Evolutionary conservation across 2,329 filamentous ascomycete genomes (phyloP).

Genomic region (Aspergillus latus): DNA sequence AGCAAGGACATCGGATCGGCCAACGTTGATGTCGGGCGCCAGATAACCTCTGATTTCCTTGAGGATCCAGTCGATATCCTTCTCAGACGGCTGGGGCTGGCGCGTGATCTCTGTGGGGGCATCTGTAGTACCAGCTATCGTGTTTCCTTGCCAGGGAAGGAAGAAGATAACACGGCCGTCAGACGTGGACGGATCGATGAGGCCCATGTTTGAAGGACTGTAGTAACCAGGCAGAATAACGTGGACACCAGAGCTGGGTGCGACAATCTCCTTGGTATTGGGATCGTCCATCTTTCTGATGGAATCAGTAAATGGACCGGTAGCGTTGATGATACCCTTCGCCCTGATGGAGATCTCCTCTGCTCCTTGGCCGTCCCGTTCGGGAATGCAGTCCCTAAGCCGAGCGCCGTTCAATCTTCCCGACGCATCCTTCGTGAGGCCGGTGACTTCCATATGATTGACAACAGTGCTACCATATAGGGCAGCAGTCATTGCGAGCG

Average conservation of each 20-base stretch:
- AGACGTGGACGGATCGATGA: slow-evolving; percentile 82
- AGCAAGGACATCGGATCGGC: slow-evolving; percentile 81
- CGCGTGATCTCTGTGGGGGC: slow-evolving; percentile 69
- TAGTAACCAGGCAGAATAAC: slow-evolving; percentile 85
- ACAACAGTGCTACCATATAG: slow-evolving; percentile 79
- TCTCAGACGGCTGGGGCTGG: slow-evolving; percentile 75
- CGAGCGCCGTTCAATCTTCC: slow-evolving; percentile 73
- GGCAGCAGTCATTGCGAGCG: slow-evolving; percentile 83
- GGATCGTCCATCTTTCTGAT: slow-evolving; percentile 83
- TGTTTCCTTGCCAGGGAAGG: slow-evolving; percentile 89
- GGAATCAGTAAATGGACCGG: slow-evolving; percentile 81
- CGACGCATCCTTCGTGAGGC: slow-evolving; percentile 69
- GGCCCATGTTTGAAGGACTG: slow-evolving; percentile 79
- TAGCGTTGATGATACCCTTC: slow-evolving; percentile 83
- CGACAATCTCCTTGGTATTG: slow-evolving; percentile 71
- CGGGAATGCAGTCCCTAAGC: slow-evolving; percentile 68
- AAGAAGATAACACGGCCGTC: slow-evolving; percentile 92
- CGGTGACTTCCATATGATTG: slow-evolving; percentile 79
- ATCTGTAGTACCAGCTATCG: slow-evolving; percentile 85
- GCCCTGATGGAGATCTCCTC: slow-evolving; percentile 71
- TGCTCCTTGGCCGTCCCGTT: slow-evolving; percentile 61
- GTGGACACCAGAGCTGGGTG: slow-evolving; percentile 81
- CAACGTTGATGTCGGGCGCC: slow-evolving; percentile 79
- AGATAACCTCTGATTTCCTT: slow-evolving; percentile 80
- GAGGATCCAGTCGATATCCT: slow-evolving; percentile 86